Base-by-base conservation (phyloP, 768 basidiomycete genomes). In the Pisolithus orientalis region DNA sequence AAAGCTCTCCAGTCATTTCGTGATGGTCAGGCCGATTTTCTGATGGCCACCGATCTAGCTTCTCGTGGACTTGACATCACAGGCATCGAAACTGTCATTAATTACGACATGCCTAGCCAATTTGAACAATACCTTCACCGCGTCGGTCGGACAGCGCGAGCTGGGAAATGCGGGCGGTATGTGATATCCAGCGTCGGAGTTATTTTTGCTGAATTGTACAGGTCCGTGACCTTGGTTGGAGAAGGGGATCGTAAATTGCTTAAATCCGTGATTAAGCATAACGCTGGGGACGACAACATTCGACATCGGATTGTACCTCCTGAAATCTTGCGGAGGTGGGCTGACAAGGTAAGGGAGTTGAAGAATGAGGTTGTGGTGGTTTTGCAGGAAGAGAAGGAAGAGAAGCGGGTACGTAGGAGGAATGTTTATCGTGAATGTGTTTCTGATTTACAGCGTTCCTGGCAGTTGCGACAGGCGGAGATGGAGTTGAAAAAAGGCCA, bases 101-200 rank as follows among this genome's bases (percentile, higher is more conserved):
- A 99, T 69, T 98, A 94, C 65, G 96, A 99, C 66, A 96, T 98
- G 95, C 96, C 96, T 9, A 79, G 82, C 17, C 89, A 94, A 62
- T 73, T 97, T 32, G 83, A 90, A 7, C 93, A 94, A 61, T 99
- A 99, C 70, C 79, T 97, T 31, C 96, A 99, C 67, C 88, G 96
- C 53, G 95, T 98, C 24, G 96, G 96, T 60, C 81, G 96, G 65
- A 99, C 96, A 46, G 96, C 96, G 28, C 85, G 96, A 64, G 95
- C 96, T 4, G 96, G 96, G 5, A 81, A 80, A 59, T 87, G 85
- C 63, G 96, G 96, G 69, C 82, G 94, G 90, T 92, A 57, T 58
- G 86, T 72, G 13, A 11, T 50, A 17, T 49, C 50, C 24, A 13
- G 13, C 53, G 0, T 13, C 37, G 52, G 51, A 32, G 9, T 34